Evolutionary conservation across 2,329 filamentous ascomycete genomes (phyloP).

Genomic region (Colletotrichum sublineola): DNA sequence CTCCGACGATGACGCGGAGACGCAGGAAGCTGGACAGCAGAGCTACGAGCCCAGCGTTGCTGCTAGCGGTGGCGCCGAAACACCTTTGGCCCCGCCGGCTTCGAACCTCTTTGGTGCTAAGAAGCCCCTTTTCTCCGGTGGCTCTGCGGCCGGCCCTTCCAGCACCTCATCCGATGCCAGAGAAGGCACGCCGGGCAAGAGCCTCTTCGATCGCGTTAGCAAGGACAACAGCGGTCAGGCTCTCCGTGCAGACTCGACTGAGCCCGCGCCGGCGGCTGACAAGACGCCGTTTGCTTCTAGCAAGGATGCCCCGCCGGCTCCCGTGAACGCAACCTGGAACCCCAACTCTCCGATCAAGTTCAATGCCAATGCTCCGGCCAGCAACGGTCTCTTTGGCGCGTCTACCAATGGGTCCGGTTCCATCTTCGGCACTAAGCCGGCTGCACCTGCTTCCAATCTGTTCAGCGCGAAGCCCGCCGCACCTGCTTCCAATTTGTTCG

Average conservation of each 20-base stretch:
- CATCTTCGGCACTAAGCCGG: constrained; percentile 55
- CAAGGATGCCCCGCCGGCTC: constrained; percentile 49
- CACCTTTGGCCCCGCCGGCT: constrained; percentile 54
- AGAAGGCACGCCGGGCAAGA: constrained; percentile 61
- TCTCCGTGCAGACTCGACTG: constrained; percentile 53
- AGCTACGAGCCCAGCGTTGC: constrained; percentile 59
- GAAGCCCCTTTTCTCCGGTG: constrained; percentile 45
- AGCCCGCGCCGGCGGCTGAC: constrained; percentile 50
- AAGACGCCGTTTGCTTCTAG: constrained; percentile 54
- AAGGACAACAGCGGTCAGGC: constrained; percentile 65
- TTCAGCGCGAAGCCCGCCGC: constrained; percentile 55
- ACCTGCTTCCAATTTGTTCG: constrained; percentile 52
- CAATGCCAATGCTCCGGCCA: constrained; percentile 51
- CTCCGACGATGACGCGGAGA: constrained; percentile 57
- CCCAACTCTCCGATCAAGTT: constrained; percentile 68
- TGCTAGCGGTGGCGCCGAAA: constrained; percentile 57
- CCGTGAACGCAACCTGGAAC: constrained; percentile 63
- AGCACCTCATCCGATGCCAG: constrained; percentile 58
- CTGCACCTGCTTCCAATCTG: constrained; percentile 48
- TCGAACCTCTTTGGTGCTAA: constrained; percentile 49
- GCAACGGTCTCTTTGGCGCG: constrained; percentile 41
- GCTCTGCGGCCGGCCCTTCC: constrained; percentile 47
- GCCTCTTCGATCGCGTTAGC: constrained; percentile 69
- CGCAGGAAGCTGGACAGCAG: constrained; percentile 58
- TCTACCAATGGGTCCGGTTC: constrained; percentile 49